phyloP scores from a whole-genome alignment of 169 alveolate species.

The Cryptosporidium ubiquitum region DNA sequence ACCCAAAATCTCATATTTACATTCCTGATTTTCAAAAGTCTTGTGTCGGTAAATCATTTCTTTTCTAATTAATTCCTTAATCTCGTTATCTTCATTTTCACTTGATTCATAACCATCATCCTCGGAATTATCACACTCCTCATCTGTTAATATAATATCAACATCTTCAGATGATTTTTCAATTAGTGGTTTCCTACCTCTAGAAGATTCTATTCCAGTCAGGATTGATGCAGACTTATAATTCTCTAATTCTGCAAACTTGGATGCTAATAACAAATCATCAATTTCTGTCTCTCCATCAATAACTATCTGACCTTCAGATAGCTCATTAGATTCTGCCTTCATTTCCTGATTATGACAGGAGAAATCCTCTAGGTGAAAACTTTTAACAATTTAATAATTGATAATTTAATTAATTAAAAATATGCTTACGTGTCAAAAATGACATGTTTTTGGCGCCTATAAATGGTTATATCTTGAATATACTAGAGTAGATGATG shows the following conservation, averaged over 20 bases:
- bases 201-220: not conserved
- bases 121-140: conserved; percentile 11
- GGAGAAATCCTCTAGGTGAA: not conserved
- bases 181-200: not conserved
- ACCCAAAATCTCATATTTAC: not conserved
- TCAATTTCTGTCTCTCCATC: conserved; percentile 72
- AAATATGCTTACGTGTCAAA: not conserved
- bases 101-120: conserved; percentile 7
- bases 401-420: too few species aligned
- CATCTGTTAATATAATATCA: conserved; percentile 38
- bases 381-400: too few species aligned
- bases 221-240: conserved; percentile 4
- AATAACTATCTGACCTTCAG: conserved; percentile 16
- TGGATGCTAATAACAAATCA: conserved; percentile 59
- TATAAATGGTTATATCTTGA: not conserved
- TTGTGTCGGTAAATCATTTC: conserved; percentile 44
- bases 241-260: conserved; percentile 60
- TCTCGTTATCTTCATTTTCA: conserved; percentile 37
- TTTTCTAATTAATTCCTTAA: conserved; percentile 37
- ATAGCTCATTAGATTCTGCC: not conserved
- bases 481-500: not conserved
- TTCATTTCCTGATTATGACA: not conserved
- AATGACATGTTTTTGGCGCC: conserved; percentile 36
- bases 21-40: not conserved
- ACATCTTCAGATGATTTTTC: not conserved